Evolutionary conservation across 257 asterid species (phyloP).

Genomic region (Leonotis leonurus): DNA sequence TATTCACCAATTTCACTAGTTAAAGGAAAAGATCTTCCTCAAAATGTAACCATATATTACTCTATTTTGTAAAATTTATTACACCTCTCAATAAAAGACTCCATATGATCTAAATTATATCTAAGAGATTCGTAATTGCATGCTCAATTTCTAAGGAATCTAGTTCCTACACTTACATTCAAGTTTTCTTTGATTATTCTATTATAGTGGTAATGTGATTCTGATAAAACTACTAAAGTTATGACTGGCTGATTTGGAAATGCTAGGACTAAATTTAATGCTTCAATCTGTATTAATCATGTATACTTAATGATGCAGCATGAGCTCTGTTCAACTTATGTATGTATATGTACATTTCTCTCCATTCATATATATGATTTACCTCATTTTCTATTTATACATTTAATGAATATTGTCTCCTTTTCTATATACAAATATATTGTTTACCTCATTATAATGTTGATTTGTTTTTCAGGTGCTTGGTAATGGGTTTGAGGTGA

Average conservation of each 20-base stretch:
- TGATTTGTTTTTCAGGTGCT: constrained; percentile 50
- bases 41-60: neutral
- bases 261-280: neutral
- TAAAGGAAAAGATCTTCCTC: neutral
- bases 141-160: neutral
- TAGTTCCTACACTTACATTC: neutral
- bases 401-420: neutral
- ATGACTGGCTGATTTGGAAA: neutral
- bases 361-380: neutral
- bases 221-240: neutral
- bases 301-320: neutral
- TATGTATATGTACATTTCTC: neutral
- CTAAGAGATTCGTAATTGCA: neutral
- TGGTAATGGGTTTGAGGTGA: constrained; percentile 95
- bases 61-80: neutral
- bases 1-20: neutral
- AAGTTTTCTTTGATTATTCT: neutral
- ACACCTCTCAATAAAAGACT: neutral
- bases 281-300: neutral
- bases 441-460: neutral
- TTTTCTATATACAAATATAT: too few relatives aligned
- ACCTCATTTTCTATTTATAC: neutral
- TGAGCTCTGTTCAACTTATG: neutral
- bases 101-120: neutral
- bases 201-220: neutral